Conservation (phyloP, 352 stramenopile species). For the Globisporangium nagaii region DNA sequence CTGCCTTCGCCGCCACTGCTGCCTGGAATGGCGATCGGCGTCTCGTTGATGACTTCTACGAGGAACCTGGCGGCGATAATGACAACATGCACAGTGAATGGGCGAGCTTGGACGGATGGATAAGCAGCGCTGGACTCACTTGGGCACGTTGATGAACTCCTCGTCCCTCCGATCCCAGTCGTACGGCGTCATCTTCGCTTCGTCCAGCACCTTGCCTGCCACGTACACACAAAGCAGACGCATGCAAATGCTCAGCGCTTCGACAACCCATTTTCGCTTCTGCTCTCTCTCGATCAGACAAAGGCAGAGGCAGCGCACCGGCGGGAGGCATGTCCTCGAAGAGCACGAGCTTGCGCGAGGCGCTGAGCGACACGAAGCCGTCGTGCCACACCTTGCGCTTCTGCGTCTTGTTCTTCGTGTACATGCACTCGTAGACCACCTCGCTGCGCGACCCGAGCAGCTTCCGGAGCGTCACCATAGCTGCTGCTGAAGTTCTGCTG, state of each 20-base stretch:
- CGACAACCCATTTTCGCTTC: too few species aligned
- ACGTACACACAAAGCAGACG: too few species aligned
- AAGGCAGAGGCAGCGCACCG: slow-evolving; percentile 14
- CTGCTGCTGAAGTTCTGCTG: not conserved
- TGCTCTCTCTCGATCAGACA: not conserved
- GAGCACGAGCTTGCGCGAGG: slow-evolving; percentile 51
- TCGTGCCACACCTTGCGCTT: slow-evolving; percentile 82
- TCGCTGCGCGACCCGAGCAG: slow-evolving; percentile 43
- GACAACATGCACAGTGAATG: too few species aligned
- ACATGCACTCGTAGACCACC: slow-evolving; percentile 73
- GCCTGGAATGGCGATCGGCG: slow-evolving; percentile 22
- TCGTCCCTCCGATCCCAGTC: slow-evolving; percentile 66
- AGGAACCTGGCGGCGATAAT: slow-evolving; percentile 52
- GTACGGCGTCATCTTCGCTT: slow-evolving; percentile 37
- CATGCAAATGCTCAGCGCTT: too few species aligned
- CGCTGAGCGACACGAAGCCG: slow-evolving; percentile 53
- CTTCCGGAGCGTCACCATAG: slow-evolving; percentile 51
- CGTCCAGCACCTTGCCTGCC: slow-evolving; percentile 47
- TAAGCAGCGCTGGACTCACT: slow-evolving; percentile 25
- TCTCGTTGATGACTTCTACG: slow-evolving; percentile 66
- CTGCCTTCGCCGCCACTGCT: slow-evolving; percentile 6
- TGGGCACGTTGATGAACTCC: slow-evolving; percentile 45
- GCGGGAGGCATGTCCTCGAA: slow-evolving; percentile 42
- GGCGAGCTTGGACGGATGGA: not conserved
- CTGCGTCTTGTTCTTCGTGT: slow-evolving; percentile 86